phyloP scores from a whole-genome alignment of 192 early-diverging fungal species.

The Endogone sp. region DNA sequence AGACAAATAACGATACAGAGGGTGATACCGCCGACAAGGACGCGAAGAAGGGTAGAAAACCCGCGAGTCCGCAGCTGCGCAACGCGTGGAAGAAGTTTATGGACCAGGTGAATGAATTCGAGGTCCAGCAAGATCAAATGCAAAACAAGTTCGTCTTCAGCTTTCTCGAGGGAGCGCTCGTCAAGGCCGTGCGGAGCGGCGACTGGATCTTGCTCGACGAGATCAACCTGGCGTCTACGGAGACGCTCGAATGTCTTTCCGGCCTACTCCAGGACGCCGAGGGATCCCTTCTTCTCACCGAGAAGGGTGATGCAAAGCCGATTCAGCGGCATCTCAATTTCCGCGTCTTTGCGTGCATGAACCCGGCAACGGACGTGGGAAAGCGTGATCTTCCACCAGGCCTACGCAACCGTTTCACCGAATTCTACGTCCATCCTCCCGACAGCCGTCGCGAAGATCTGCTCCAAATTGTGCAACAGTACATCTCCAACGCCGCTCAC shows the following conservation, averaged over 20 bases:
- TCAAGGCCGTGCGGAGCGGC: constrained; percentile 83
- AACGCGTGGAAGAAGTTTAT: constrained; percentile 76
- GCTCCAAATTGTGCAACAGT: constrained; percentile 71
- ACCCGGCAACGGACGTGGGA: constrained; percentile 97
- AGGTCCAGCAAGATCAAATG: constrained; percentile 69
- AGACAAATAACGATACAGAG: too few species aligned
- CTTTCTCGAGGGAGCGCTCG: constrained; percentile 93
- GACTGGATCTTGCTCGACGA: constrained; percentile 98
- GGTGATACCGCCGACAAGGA: constrained; percentile 25
- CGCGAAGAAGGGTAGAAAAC: constrained; percentile 27
- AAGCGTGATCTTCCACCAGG: constrained; percentile 93
- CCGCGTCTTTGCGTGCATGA: constrained; percentile 98
- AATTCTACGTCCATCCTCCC: constrained; percentile 92
- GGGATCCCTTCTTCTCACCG: constrained; percentile 83
- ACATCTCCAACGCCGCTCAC: constrained; percentile 58
- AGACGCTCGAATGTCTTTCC: constrained; percentile 91
- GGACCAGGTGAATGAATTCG: constrained; percentile 59
- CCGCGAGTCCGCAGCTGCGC: constrained; percentile 34
- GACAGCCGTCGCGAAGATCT: constrained; percentile 82
- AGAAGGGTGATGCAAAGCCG: constrained; percentile 86
- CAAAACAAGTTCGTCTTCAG: constrained; percentile 78
- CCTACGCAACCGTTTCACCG: constrained; percentile 88
- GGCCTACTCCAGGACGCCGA: constrained; percentile 79
- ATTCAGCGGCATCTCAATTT: constrained; percentile 88
- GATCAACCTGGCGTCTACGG: constrained; percentile 93